phyloP scores from a whole-genome alignment of 2,329 filamentous ascomycete species.

The Neonectria sp. region DNA sequence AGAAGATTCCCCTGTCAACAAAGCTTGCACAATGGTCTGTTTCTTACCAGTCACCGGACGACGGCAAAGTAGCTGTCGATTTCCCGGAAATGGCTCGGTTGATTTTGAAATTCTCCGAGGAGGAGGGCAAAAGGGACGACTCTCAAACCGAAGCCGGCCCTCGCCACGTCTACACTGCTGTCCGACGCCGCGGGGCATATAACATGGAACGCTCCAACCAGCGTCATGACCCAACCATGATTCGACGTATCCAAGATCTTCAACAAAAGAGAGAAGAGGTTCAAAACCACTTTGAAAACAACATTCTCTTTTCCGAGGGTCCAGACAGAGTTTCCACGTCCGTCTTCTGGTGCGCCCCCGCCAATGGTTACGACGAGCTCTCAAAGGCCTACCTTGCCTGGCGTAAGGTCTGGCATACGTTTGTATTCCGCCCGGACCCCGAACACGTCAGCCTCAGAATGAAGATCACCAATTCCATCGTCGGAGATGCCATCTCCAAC shows the following conservation, averaged over 20 bases:
- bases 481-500: not conserved
- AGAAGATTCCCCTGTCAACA: not conserved
- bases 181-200: too few relatives aligned
- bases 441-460: not conserved
- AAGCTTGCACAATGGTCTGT: constrained; percentile 13
- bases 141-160: too few relatives aligned
- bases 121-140: too few relatives aligned
- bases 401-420: constrained; percentile 35
- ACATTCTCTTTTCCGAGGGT: constrained; percentile 4
- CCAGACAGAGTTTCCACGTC: not conserved
- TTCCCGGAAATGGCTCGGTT: too few relatives aligned
- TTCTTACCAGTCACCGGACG: too few relatives aligned
- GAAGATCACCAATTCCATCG: not conserved
- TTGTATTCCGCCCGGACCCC: constrained; percentile 15
- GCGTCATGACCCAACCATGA: not conserved
- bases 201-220: not conserved
- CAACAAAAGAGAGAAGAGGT: not conserved
- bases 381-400: constrained; percentile 32
- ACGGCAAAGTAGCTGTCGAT: too few relatives aligned
- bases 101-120: too few relatives aligned
- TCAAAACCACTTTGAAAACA: not conserved
- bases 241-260: not conserved
- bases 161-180: too few relatives aligned
- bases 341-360: constrained; percentile 7
- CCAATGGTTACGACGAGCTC: constrained; percentile 29